Percentiles rank a stretch among this genome's conserved stretches.
Evolutionary conservation across 2,329 filamentous ascomycete species (phyloP).

Genomic region (Ascomycota sp.): DNA sequence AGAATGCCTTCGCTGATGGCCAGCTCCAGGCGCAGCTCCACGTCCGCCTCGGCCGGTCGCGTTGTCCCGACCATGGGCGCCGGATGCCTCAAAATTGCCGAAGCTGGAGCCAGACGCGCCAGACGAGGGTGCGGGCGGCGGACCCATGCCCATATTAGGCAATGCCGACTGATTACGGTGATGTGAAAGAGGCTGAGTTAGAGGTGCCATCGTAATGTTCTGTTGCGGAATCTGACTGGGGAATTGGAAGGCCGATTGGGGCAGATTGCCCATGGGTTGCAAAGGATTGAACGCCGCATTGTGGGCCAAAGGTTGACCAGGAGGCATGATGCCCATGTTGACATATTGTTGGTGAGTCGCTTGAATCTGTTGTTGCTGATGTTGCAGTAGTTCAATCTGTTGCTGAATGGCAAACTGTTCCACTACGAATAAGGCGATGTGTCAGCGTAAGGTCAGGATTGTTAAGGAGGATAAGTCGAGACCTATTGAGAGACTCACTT

Average conservation of each 20-base stretch:
- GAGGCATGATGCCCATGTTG: constrained; percentile 86
- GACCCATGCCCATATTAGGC: constrained; percentile 78
- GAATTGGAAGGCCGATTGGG: constrained; percentile 77
- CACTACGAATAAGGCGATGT: constrained; percentile 33
- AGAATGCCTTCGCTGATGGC: constrained; percentile 87
- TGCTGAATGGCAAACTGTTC: constrained; percentile 95
- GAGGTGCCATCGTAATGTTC: constrained; percentile 53
- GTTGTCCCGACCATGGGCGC: constrained; percentile 14
- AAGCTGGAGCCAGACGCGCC: constrained; percentile 64
- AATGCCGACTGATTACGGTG: constrained; percentile 95
- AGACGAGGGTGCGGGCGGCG: constrained; percentile 77
- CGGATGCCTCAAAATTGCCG: constrained; percentile 53
- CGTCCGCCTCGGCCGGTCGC: constrained; percentile 45
- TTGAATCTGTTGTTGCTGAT: constrained; percentile 95
- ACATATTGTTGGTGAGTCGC: constrained; percentile 94
- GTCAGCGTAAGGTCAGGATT: neutral
- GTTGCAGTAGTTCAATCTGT: constrained; percentile 91
- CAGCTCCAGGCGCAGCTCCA: constrained; percentile 43
- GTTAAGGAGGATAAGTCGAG: neutral
- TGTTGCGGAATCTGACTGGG: constrained; percentile 57
- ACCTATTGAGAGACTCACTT: constrained; percentile 28
- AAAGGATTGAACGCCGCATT: constrained; percentile 55
- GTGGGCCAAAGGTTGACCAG: constrained; percentile 54
- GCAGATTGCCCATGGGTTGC: constrained; percentile 62
- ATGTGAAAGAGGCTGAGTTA: constrained; percentile 65